Evolutionary conservation across 495 filamentous ascomycete genomes (phyloP), one percentile per base, ranked within the genome.

Genomic region (Penicillium diatomitis): DNA sequence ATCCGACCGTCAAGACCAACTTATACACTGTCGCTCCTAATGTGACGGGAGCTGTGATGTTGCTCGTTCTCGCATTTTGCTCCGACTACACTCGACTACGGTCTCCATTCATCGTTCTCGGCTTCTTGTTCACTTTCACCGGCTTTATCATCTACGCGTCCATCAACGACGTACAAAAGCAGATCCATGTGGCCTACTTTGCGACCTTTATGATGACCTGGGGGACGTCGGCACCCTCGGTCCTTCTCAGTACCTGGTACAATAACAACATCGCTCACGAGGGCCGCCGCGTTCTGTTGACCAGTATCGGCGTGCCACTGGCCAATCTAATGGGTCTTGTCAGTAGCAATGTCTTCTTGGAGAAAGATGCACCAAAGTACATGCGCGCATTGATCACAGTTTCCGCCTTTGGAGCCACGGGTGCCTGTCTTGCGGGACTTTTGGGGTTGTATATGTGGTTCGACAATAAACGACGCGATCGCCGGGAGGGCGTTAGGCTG

Each of bases 181-280:
- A 82, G 32, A 60, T 79, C 6, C 68, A 77, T 38, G 70, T 87
- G 4, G 84, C 83, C 4, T 89, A 89, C 48, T 88, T 84, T 44
- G 82, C 84, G 9, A 78, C 73, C 9, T 89, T 88, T 57, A 85
- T 88, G 83, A 87, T 89, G 83, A 83, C 80, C n/a, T 87, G 84
- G 60, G 73, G 73, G 7, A 75, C 74, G 1, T 73, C 65, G 5
- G 73, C 72, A 2, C 74, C 72, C 1, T 73, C 69, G 1, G 72
- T 76, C 4, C 54, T 76, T n/a, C 54, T 76, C 20, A 68, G 69
- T 40, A 63, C 61, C 27, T 82, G 80, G 84, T 85, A 85, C 61
- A 87, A 85, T 54, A 90, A 90, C 66, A 90, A 90, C 48, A 76
- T 83, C 30, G 82, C 84, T 0, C 75, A 87, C 53, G 86, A 89